Conservation (phyloP, 306 rosid species). For the Parietaria judaica region DNA sequence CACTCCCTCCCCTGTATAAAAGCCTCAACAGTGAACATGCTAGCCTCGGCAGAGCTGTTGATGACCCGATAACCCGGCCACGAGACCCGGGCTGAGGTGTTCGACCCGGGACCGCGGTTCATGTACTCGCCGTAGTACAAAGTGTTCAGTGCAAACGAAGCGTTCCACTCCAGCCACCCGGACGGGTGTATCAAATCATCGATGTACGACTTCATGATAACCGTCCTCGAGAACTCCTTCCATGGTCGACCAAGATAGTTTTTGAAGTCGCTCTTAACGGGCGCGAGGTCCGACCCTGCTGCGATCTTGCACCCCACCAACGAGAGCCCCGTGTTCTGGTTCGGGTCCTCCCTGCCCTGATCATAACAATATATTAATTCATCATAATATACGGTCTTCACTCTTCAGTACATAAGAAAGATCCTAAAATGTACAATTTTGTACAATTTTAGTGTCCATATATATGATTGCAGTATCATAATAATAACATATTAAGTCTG, state of each 20-base stretch:
- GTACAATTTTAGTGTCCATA: too few relatives aligned
- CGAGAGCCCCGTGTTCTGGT: conserved; percentile 77
- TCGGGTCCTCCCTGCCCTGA: conserved; percentile 79
- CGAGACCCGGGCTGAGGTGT: conserved; percentile 43
- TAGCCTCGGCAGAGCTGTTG: conserved; percentile 47
- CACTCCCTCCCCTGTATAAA: conserved; percentile 61
- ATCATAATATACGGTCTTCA: too few relatives aligned
- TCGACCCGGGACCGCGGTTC: conserved; percentile 65
- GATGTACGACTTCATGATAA: conserved; percentile 37
- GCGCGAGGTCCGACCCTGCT: conserved; percentile 56
- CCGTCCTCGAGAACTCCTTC: conserved; percentile 70
- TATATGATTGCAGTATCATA: too few relatives aligned
- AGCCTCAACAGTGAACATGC: conserved; percentile 39
- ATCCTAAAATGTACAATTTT: too few relatives aligned
- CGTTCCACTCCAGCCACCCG: conserved; percentile 84
- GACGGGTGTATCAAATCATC: conserved; percentile 53
- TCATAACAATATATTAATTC: conserved; percentile 16
- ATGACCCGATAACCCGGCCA: conserved; percentile 84
- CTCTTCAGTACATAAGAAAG: not conserved
- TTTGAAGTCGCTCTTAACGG: conserved; percentile 34
- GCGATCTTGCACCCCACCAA: conserved; percentile 54
- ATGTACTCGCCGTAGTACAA: conserved; percentile 68
- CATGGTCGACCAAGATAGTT: conserved; percentile 77
- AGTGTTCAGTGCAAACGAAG: conserved; percentile 54
- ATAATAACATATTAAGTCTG: too few relatives aligned